Base-by-base conservation (phyloP, 176 grass and related monocot genomes). In the Carex pumila region DNA sequence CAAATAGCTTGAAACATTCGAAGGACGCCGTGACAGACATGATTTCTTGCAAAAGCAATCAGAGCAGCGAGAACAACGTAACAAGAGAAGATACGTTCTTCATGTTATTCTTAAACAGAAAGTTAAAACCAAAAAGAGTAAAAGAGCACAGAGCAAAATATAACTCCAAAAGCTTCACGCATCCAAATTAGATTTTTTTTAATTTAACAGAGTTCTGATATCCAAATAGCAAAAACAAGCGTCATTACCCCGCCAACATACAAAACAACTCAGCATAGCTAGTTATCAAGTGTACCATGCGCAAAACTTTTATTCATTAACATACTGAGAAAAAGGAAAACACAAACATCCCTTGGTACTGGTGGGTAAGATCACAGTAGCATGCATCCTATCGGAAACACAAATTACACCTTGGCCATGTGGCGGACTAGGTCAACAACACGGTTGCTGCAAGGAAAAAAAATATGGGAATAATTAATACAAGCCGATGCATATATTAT, bases 361-460 rank as follows among this genome's bases (percentile, higher is more conserved):
- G 29, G 6, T 17, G 5, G 10, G 36, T 13, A 22, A 54, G 9
- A 49, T 36, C 61, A 54, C 61, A 68, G 54, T n/a, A 55, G 79
- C 82, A 89, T 86, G 79, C 82, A 89, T 86, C 81, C 59, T 79
- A 69, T 61, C 2, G 1, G 60, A 61, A 15, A 11, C 74, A 63
- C 50, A 31, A 7, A 78, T 79, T 91, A 94, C 53, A 2, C 71
- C 74, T 94, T 89, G 84, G 83, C 49, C 12, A 98, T 94, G 89
- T 98, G 95, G 53, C 91, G 92, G 91, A 98, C 85, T 14, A 98
- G 79, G 76, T 98, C 95, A 50, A 98, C 6, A 19, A 98, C 95
- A 3, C 95, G 92, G 30, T 87, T 76, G 91, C 95, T 98, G 88
- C 25, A 61, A 86, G 3, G 8, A 8, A 25, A 13, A 61, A 47